These are phyloP conservation scores for Skeletonema potamos DNA, from an alignment of 108 stramenopile species.

Conservation along the genomic window DNA sequence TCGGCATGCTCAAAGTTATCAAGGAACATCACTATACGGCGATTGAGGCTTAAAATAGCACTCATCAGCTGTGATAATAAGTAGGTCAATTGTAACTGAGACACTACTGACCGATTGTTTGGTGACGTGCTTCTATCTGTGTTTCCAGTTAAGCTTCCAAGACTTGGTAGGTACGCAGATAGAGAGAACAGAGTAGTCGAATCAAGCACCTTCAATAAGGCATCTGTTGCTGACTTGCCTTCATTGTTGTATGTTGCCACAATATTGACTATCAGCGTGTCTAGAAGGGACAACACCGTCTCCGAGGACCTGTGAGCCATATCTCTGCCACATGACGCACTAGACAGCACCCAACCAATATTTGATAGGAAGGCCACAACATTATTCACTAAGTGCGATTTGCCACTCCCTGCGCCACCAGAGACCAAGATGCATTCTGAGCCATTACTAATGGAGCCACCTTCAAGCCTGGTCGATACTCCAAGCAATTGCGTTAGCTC, in stretches of 20 bases:
- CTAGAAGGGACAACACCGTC: neutral
- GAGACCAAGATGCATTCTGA: conserved; percentile 8
- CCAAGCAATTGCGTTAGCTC: conserved; percentile 5
- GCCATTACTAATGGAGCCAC: neutral
- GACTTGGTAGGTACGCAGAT: neutral
- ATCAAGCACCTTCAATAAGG: neutral
- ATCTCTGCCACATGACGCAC: conserved; percentile 6
- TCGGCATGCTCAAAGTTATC: neutral
- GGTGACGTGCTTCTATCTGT: neutral
- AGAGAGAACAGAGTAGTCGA: neutral
- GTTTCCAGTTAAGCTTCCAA: neutral
- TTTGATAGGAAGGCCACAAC: neutral
- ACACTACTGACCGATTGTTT: neutral
- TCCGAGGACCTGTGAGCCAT: neutral
- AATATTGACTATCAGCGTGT: neutral
- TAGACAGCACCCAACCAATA: conserved; percentile 3
- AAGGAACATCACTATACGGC: neutral
- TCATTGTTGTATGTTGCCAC: neutral
- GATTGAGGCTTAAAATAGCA: neutral
- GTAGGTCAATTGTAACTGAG: neutral
- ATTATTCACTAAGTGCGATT: neutral
- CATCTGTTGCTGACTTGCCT: too few relatives aligned
- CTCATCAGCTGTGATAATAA: neutral
- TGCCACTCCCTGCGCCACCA: conserved; percentile 10
- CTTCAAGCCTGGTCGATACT: neutral